Base-by-base conservation (phyloP, 2,329 filamentous ascomycete species). In the Cercospora sp. region DNA sequence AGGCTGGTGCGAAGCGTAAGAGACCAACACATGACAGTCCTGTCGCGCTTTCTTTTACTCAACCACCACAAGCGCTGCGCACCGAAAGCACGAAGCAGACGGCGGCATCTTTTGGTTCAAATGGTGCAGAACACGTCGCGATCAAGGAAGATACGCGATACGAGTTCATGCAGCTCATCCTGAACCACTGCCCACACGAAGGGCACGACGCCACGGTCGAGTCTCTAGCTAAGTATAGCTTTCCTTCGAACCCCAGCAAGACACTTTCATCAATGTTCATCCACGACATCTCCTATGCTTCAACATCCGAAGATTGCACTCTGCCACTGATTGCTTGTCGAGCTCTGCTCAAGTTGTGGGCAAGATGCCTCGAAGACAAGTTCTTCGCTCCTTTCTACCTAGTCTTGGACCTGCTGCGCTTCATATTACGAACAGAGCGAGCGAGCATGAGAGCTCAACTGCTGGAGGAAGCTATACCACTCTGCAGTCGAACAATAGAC, bases 221-320 rank as follows among this genome's bases (percentile, higher is more conserved):
- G 73, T 83, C 86, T 1, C 81, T 94, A 16, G 85, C 89, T 7
- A 87, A 86, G 58, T 87, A 89, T 76, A 77, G 82, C 3, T 89
- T 92, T 63, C 89, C 90, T 1, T 91, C 90, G 0, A 82, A 87
- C n/a, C 84, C 86, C 1, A 77, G 80, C 0, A 84, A 84, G 57
- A 89, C 88, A 0, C 82, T 94, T 6, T 87, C 90, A 0, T 87
- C 90, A 3, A 82, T 89, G 23, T 85, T 94, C 31, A 86, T 92
- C 63, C 87, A 91, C 70, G 86, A 85, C 55, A 79, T 94, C n/a
- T 87, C 89, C 0, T 76, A 83, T 5, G 83, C 89, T 69, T 62
- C 83, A 79, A 58, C 81, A 77, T 64, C 81, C 75, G 63, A 83
- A 81, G 67, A 86, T 81, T 60, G 82, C 80, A 75, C 80, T 60